phyloP scores from a whole-genome alignment of 1,139 yeast genomes.

The Kluyveromyces sp. region DNA sequence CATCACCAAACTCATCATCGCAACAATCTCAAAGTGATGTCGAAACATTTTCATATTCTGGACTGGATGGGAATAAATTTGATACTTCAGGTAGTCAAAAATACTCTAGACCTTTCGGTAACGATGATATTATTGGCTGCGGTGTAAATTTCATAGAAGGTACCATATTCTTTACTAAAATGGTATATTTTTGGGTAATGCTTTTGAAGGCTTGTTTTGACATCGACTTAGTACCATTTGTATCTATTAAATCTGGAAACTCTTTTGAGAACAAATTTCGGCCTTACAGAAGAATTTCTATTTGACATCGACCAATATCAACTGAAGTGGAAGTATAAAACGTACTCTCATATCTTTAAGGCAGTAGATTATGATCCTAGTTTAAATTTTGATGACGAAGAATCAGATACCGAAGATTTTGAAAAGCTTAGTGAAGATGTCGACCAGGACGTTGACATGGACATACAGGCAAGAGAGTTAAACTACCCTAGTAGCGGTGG shows the following conservation, averaged over 20 bases:
- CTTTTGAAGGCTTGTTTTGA: constrained; percentile 39
- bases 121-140: constrained; percentile 69
- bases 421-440: neutral
- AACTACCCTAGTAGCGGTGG: neutral
- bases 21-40: constrained; percentile 10
- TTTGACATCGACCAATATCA: constrained; percentile 69
- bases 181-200: constrained; percentile 55
- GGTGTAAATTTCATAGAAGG: constrained; percentile 67
- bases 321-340: constrained; percentile 34
- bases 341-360: constrained; percentile 26
- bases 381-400: constrained; percentile 3
- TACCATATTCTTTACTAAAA: constrained; percentile 73
- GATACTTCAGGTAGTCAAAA: constrained; percentile 32
- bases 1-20: constrained; percentile 3
- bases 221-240: constrained; percentile 38
- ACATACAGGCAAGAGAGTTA: constrained; percentile 1
- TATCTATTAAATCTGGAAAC: constrained; percentile 45
- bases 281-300: constrained; percentile 48
- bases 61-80: constrained; percentile 47
- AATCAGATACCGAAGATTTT: constrained; percentile 5
- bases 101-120: constrained; percentile 42
- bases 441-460: constrained; percentile 7
- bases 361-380: constrained; percentile 11
- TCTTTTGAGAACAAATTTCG: constrained; percentile 61
- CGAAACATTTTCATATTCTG: constrained; percentile 50